Evolutionary conservation across 495 filamentous ascomycete species (phyloP).

Genomic region (Cercophora scortea): DNA sequence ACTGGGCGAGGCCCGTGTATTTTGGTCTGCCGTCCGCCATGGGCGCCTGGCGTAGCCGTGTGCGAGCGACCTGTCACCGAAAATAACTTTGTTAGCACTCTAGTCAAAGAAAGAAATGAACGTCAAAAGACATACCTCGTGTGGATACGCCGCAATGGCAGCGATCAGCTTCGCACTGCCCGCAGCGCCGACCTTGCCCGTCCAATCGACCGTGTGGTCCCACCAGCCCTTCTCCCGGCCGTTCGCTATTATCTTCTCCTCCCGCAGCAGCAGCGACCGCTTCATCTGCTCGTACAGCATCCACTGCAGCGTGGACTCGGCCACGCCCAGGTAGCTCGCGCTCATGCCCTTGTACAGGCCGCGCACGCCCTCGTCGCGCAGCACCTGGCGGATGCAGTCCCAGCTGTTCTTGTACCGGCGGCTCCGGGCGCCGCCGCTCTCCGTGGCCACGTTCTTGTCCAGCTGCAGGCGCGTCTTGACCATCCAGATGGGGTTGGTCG

Average conservation of each 20-base stretch:
- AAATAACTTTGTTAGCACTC: not conserved
- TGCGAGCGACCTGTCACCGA: conserved; percentile 57
- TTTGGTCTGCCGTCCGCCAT: conserved; percentile 63
- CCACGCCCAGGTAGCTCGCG: conserved; percentile 79
- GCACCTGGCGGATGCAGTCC: conserved; percentile 70
- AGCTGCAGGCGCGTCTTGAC: conserved; percentile 86
- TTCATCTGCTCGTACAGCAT: conserved; percentile 85
- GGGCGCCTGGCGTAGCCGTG: conserved; percentile 73
- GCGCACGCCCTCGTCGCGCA: conserved; percentile 66
- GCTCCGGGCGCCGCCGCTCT: conserved; percentile 35
- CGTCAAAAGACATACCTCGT: conserved; percentile 52
- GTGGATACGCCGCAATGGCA: conserved; percentile 74
- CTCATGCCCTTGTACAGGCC: conserved; percentile 81
- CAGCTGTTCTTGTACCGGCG: conserved; percentile 73
- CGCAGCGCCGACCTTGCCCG: conserved; percentile 66
- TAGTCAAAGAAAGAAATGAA: not conserved
- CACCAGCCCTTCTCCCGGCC: conserved; percentile 50
- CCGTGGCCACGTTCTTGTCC: conserved; percentile 56
- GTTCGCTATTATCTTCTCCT: conserved; percentile 43
- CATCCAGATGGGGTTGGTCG: conserved; percentile 89
- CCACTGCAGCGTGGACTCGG: conserved; percentile 81
- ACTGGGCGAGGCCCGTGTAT: conserved; percentile 76
- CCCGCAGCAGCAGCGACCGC: conserved; percentile 48
- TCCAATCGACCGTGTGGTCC: conserved; percentile 59
- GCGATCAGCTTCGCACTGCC: conserved; percentile 77